Evolutionary conservation across 768 basidiomycete species (phyloP).

Genomic region (Leccinum ochraceum): DNA sequence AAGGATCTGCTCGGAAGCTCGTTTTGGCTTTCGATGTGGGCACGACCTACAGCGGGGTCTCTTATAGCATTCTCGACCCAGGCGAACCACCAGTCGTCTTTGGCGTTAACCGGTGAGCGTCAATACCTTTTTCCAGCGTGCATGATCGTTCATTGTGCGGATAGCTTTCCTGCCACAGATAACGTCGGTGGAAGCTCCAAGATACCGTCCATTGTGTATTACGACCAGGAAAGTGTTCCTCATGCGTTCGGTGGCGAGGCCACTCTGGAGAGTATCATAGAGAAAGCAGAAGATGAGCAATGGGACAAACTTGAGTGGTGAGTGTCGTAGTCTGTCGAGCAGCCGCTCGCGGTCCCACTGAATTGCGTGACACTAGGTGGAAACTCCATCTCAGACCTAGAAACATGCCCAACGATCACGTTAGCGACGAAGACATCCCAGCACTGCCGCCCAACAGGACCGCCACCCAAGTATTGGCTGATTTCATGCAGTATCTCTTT

Average conservation of each 20-base stretch:
- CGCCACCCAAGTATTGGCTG: constrained; percentile 45
- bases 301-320: constrained; percentile 36
- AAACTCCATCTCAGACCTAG: constrained; percentile 37
- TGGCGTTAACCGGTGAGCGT: constrained; percentile 27
- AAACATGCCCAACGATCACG: constrained; percentile 19
- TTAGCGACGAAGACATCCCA: constrained; percentile 38
- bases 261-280: constrained; percentile 37
- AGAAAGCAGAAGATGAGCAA: constrained; percentile 41
- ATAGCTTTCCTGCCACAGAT: constrained; percentile 49
- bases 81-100: constrained; percentile 27
- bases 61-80: constrained; percentile 39
- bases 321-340: neutral
- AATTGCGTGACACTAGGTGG: constrained; percentile 29
- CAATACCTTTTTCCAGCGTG: neutral
- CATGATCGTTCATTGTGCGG: constrained; percentile 7
- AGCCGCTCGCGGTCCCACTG: neutral
- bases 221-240: constrained; percentile 41
- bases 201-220: constrained; percentile 51
- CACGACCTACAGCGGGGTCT: constrained; percentile 52
- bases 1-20: constrained; percentile 42
- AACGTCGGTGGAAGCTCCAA: constrained; percentile 49
- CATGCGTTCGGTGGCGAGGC: constrained; percentile 50
- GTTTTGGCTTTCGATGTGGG: constrained; percentile 55
- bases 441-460: constrained; percentile 45
- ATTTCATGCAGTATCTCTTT: constrained; percentile 51